phyloP scores from a whole-genome alignment of 805 yeast species.

The Myxozyma neglecta region DNA sequence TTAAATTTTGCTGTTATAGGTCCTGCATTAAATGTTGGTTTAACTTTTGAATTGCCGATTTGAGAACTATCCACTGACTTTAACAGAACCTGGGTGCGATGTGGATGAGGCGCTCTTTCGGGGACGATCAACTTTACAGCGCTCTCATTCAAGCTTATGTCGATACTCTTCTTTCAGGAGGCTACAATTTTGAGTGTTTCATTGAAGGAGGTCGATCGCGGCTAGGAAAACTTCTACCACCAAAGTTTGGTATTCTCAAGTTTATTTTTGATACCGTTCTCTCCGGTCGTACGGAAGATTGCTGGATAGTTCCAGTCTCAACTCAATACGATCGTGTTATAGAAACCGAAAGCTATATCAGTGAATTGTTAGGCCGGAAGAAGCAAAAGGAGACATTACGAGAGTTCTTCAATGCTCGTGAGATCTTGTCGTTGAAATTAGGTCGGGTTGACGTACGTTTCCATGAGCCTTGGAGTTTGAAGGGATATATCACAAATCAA shows the following conservation, averaged over 20 bases:
- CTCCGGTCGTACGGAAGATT: constrained; percentile 45
- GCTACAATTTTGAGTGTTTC: constrained; percentile 57
- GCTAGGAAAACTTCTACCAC: constrained; percentile 62
- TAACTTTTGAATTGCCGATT: constrained; percentile 5
- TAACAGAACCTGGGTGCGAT: constrained; percentile 50
- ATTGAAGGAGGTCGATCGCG: constrained; percentile 68
- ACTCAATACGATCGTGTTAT: constrained; percentile 62
- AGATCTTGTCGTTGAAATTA: constrained; percentile 40
- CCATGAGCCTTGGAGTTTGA: constrained; percentile 46
- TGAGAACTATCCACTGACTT: background rate
- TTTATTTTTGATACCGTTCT: constrained; percentile 50
- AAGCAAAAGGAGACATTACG: constrained; percentile 54
- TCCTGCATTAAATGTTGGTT: constrained; percentile 44
- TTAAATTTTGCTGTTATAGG: constrained; percentile 60
- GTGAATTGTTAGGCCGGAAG: constrained; percentile 58
- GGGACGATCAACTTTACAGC: constrained; percentile 50
- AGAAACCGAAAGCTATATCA: constrained; percentile 55
- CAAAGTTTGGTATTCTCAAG: constrained; percentile 62
- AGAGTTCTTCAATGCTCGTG: constrained; percentile 41
- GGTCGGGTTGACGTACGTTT: constrained; percentile 47
- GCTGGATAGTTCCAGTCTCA: constrained; percentile 55
- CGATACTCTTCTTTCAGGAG: constrained; percentile 50
- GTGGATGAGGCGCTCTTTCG: constrained; percentile 53
- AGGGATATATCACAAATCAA: constrained; percentile 39
- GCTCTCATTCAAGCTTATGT: constrained; percentile 46